Evolutionary conservation across 2,329 filamentous ascomycete genomes (phyloP), one percentile per base, ranked within the genome.

Genomic region (Talaromyces atroroseus): DNA sequence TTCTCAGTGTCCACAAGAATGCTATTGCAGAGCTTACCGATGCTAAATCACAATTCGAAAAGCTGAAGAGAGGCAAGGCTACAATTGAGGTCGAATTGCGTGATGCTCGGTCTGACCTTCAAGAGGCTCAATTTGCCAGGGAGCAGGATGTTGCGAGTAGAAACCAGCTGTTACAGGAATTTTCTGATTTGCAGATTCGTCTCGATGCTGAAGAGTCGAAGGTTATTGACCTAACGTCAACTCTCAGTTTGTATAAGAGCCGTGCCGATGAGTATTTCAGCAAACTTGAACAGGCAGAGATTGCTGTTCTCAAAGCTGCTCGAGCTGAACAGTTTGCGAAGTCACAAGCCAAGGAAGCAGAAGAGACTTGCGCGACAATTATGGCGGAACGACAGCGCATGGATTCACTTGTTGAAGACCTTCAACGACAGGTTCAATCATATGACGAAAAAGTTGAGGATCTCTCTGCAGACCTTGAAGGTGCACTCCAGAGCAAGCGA

Each of bases 201-300:
- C 81, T 97, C 16, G 94, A 97, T 68, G 87, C 88, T 5, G 94
- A 97, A 74, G 84, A 85, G 1, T 95, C 90, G 1, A 92, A 89
- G 70, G 80, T 92, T 26, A 83, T 86, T 26, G 92, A 99, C 70
- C 85, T 96, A 46, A 85, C 84, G 7, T 88, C 90, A 2, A 95
- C 88, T 70, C 81, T 97, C 44, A 86, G 85, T 59, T 76, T 96
- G 60, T 99, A 97, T 80, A 96, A 95, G 80, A 85, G 84, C 61
- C 86, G 92, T 45, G 89, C 92, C 3, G 91, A 97, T 67, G 92
- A 97, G 69, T 97, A 99, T 73, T 99, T 96, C 74, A 89, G 85
- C 77, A 96, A 96, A 74, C 83, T 99, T 20, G 92, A 99, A 72
- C 92, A 97, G 69, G 94, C 94, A 16, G 92, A 99, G 71, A 95